phyloP scores from a whole-genome alignment of 1,139 yeast species.

The Hansenula sp. region DNA sequence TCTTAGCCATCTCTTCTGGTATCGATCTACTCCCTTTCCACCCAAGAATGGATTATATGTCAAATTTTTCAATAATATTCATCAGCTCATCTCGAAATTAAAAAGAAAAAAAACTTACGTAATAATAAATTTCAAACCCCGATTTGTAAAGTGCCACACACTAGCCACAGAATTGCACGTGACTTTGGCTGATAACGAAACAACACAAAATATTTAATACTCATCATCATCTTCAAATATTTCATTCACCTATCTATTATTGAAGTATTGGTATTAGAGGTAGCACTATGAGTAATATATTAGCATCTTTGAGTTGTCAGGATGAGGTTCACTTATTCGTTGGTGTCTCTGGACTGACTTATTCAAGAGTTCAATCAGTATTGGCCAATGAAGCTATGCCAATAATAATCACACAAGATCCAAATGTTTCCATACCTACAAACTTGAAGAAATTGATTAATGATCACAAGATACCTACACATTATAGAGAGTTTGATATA shows the following conservation, averaged over 20 bases:
- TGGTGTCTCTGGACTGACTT: conserved; percentile 52
- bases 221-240: too few species aligned
- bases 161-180: conserved; percentile 7
- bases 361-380: conserved; percentile 46
- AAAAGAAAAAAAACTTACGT: background rate
- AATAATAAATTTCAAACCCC: too few species aligned
- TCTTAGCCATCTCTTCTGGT: conserved; percentile 54
- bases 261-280: too few species aligned
- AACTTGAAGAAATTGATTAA: conserved; percentile 23
- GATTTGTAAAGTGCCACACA: background rate
- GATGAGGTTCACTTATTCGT: conserved; percentile 59
- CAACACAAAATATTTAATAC: background rate
- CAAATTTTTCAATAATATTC: background rate
- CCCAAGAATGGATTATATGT: background rate
- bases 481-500: conserved; percentile 33
- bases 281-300: too few species aligned
- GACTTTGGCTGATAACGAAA: conserved; percentile 4
- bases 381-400: conserved; percentile 56
- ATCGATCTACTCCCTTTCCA: background rate
- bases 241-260: too few species aligned
- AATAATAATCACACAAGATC: conserved; percentile 35
- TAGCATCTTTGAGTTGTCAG: conserved; percentile 46
- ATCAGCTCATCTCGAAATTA: conserved; percentile 2
- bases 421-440: conserved; percentile 22
- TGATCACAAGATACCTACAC: conserved; percentile 26